Conservation (phyloP, 495 filamentous ascomycete species). For the Parathielavia appendiculata region DNA sequence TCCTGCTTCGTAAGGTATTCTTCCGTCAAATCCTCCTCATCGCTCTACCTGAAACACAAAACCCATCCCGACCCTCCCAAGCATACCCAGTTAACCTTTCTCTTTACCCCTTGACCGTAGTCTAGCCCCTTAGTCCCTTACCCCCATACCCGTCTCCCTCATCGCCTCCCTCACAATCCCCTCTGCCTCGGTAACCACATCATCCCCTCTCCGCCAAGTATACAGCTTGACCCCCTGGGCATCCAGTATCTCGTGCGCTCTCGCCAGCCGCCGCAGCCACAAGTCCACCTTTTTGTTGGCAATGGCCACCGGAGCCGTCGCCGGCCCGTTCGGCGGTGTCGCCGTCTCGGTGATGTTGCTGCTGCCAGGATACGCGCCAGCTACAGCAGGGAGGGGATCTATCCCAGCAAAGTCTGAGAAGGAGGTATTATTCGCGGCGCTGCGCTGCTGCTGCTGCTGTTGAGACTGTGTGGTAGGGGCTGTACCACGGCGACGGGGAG, state of each 20-base stretch:
- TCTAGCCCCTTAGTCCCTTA: background rate
- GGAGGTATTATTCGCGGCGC: background rate
- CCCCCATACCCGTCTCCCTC: constrained; percentile 27
- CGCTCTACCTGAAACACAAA: too few relatives aligned
- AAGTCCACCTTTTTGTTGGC: constrained; percentile 75
- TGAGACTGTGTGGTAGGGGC: background rate
- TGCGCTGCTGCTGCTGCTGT: background rate
- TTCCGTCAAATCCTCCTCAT: background rate
- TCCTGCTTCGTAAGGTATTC: background rate
- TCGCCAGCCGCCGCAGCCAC: constrained; percentile 74
- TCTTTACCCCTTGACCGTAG: background rate
- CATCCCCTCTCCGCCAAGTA: constrained; percentile 80
- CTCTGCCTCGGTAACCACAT: constrained; percentile 55
- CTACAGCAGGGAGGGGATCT: constrained; percentile 22
- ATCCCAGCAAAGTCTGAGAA: constrained; percentile 26
- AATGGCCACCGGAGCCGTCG: constrained; percentile 11
- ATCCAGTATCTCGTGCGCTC: constrained; percentile 66
- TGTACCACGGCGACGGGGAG: constrained; percentile 42
- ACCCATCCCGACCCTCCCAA: too few relatives aligned
- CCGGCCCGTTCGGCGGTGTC: constrained; percentile 5
- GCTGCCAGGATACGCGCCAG: background rate
- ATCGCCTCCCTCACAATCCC: constrained; percentile 44
- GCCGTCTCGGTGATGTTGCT: background rate
- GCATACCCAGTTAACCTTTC: background rate
- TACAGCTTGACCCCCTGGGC: constrained; percentile 65